Base-by-base conservation (phyloP, 164 flowering plant species). In the Amborella trichopoda region DNA sequence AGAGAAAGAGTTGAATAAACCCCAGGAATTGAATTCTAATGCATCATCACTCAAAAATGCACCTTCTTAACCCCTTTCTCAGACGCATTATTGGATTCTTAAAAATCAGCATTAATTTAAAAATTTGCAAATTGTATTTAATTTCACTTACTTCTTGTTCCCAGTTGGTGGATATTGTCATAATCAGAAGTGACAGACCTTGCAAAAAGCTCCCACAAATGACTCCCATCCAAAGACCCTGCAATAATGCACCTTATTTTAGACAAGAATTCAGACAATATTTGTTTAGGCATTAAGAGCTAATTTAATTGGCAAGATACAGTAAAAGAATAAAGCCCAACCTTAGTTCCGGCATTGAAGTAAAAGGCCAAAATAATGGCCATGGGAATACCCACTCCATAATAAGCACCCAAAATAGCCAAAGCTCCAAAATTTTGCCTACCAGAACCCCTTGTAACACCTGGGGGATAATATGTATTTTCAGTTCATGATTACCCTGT, bases 381-480 rank as follows among this genome's bases (percentile, higher is more conserved):
- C 23, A 28, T 50, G 32, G 94, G 94, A 68, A 87, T 61, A 20
- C 90, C 96, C 3, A 79, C 78, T 11, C 83, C 38, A 52, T 77
- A 83, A 60, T 72, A 79, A 13, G 88, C 67, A 44, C 83, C 94
- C 3, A 81, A 75, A 53, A 80, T 83, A 23, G 83, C 56, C 25
- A 23, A 69, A 20, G 88, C 87, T 3, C 94, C 84, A n/a, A 81
- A 69, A 61, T 77, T 83, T 64, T 87, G 93, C 87, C 83, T 75
- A 6, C 96, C 87, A 59, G 93, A 81, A 23, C 96, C 96, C 71
- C 96, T 80, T 16, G 71, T 83, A 47, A 37, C 56, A 4, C 90
- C 95, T 80, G 16, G 6, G 16, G 41, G n/a, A n/a, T n/a, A n/a
- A n/a, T n/a, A n/a, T n/a, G n/a, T n/a, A n/a, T n/a, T n/a, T n/a